Evolutionary conservation across 345 rosid species (phyloP).

Genomic region (Aquilaria yunnanensis): DNA sequence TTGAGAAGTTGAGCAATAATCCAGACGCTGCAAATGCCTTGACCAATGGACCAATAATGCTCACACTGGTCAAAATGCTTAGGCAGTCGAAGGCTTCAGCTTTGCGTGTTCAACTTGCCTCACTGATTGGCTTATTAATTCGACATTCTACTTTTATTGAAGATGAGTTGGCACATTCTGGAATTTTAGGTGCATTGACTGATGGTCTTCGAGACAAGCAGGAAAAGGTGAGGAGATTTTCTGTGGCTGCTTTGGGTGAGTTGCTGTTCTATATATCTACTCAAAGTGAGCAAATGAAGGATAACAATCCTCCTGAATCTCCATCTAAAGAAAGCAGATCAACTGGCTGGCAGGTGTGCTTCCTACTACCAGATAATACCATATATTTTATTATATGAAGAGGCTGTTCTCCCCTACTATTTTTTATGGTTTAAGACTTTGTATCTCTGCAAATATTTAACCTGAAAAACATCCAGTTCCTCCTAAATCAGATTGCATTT

Average conservation of each 20-base stretch:
- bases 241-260: conserved; percentile 98
- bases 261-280: conserved; percentile 92
- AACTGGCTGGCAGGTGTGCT: conserved; percentile 89
- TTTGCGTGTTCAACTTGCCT: conserved; percentile 88
- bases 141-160: conserved; percentile 86
- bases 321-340: conserved; percentile 74
- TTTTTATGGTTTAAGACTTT: too few relatives aligned
- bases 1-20: conserved; percentile 81
- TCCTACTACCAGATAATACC: conserved; percentile 1
- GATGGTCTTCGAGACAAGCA: conserved; percentile 91
- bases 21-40: conserved; percentile 85
- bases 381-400: conserved; percentile 3
- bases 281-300: conserved; percentile 70
- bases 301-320: conserved; percentile 60
- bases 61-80: conserved; percentile 85
- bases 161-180: conserved; percentile 87
- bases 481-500: too few relatives aligned
- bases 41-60: conserved; percentile 95
- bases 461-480: too few relatives aligned
- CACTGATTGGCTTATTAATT: conserved; percentile 83
- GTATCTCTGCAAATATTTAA: too few relatives aligned
- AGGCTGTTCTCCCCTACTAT: conserved; percentile 1
- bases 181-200: conserved; percentile 78
- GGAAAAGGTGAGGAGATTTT: conserved; percentile 92
- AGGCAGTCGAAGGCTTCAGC: conserved; percentile 78